Percentiles rank a stretch among this genome's conserved stretches.
These are phyloP conservation scores for Scleroderma bovista DNA, from an alignment of 768 basidiomycete genomes.

Conservation along the genomic window DNA sequence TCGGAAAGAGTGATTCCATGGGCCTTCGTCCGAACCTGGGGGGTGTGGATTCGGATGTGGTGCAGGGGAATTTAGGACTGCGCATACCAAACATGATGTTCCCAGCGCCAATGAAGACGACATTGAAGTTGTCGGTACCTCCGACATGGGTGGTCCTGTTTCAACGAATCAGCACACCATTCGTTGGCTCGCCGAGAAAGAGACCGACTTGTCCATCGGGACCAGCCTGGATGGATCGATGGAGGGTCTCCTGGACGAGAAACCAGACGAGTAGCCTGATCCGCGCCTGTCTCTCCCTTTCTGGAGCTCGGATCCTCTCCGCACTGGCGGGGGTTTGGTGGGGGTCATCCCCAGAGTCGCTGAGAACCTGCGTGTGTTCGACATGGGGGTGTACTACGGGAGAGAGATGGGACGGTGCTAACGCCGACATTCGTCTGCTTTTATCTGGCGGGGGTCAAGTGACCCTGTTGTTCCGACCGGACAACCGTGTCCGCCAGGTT, in stretches of 20 bases:
- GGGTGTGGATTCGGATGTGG: background rate
- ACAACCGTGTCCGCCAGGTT: background rate
- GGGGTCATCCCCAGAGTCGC: slow-evolving; percentile 29
- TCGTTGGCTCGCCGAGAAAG: slow-evolving; percentile 2
- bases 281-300: slow-evolving; percentile 40
- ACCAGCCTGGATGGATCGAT: slow-evolving; percentile 75
- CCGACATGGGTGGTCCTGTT: slow-evolving; percentile 45
- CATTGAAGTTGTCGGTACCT: slow-evolving; percentile 78
- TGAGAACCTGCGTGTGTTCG: slow-evolving; percentile 19
- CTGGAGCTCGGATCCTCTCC: slow-evolving; percentile 41
- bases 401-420: slow-evolving; percentile 4
- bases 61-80: background rate
- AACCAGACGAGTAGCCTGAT: slow-evolving; percentile 40
- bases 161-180: slow-evolving; percentile 2
- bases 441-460: slow-evolving; percentile 6
- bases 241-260: slow-evolving; percentile 58
- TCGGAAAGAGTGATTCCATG: slow-evolving; percentile 92
- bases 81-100: slow-evolving; percentile 93
- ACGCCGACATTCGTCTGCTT: background rate
- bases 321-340: slow-evolving; percentile 28
- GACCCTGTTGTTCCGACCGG: background rate
- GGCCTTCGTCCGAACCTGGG: slow-evolving; percentile 79
- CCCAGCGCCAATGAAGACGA: slow-evolving; percentile 92
- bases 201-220: slow-evolving; percentile 70
- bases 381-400: slow-evolving; percentile 11